Evolutionary conservation across 2,329 filamentous ascomycete species (phyloP), one percentile per base, ranked within the genome.

Genomic region (Claviceps digitariae): DNA sequence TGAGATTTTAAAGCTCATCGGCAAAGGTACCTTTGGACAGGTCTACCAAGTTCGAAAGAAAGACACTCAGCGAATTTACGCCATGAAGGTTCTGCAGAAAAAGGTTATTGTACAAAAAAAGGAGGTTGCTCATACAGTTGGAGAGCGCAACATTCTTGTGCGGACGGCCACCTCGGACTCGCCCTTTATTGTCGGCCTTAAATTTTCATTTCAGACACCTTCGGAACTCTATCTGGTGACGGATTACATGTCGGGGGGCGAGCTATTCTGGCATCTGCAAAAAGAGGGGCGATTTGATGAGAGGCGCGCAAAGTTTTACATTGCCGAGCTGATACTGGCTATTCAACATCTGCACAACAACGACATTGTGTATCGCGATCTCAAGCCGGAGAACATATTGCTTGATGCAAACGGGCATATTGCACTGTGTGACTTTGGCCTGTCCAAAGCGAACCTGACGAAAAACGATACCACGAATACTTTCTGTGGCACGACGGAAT

Each of bases 51-150:
- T 98, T 7, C 85, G 89, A 62, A 98, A 98, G 79, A 93, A 88
- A 74, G 93, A 98, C 67, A 96, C 91, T 0, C 83, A 84, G 62
- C 84, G 93, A 46, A 96, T 98, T 56, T 98, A 98, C 64, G 93
- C 93, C 57, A 98, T 98, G 93, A 98, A 98, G 70, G 91, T 98
- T 1, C 75, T 98, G 34, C 96, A 93, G 50, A 98, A 98, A 77
- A 98, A 98, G 76, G 93, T 98, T 52, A 98, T 98, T 63, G 93
- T 98, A 27, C 93, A 98, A 72, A 98, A 98, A 80, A 98, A 98
- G 71, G 93, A 98, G 69, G 90, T 98, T 50, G 90, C 91, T 17
- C 93, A 98, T 67, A 98, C 93, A 0, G 84, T 98, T 40, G 93
- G 93, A 59, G 93, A 98, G 71, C 82, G 93, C 56, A 98, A 98